These are phyloP conservation scores for Paecilomyces formosus DNA, from an alignment of 2,329 filamentous ascomycete species.

Conservation along the genomic window DNA sequence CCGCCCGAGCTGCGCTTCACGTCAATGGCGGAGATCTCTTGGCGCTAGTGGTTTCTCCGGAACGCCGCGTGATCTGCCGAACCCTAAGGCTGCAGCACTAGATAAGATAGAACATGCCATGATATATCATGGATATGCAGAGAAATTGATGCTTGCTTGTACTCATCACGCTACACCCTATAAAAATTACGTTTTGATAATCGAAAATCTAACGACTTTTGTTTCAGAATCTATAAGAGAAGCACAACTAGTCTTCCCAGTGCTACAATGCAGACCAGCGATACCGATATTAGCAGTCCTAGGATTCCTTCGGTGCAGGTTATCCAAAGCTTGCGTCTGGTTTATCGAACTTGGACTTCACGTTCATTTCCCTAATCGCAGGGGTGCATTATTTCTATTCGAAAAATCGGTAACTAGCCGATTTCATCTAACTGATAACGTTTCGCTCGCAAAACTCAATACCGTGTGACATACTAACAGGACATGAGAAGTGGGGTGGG, in stretches of 20 bases:
- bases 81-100: neutral
- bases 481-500: neutral
- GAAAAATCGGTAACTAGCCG: neutral
- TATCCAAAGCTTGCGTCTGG: no score
- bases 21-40: slow-evolving; percentile 3
- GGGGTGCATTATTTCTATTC: neutral
- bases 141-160: no score
- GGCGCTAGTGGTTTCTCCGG: neutral
- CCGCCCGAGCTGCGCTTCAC: slow-evolving; percentile 2
- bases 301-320: no score
- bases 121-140: no score
- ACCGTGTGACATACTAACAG: neutral
- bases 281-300: no score
- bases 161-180: no score
- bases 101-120: neutral
- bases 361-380: neutral
- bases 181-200: neutral
- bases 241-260: neutral
- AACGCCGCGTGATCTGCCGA: slow-evolving; percentile 1
- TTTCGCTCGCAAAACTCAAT: neutral
- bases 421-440: neutral
- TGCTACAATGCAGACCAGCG: no score
- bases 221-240: neutral
- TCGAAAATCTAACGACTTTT: neutral
- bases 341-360: neutral